phyloP scores from a whole-genome alignment of 140 eudicot species.

The Bidens hawaiensis region DNA sequence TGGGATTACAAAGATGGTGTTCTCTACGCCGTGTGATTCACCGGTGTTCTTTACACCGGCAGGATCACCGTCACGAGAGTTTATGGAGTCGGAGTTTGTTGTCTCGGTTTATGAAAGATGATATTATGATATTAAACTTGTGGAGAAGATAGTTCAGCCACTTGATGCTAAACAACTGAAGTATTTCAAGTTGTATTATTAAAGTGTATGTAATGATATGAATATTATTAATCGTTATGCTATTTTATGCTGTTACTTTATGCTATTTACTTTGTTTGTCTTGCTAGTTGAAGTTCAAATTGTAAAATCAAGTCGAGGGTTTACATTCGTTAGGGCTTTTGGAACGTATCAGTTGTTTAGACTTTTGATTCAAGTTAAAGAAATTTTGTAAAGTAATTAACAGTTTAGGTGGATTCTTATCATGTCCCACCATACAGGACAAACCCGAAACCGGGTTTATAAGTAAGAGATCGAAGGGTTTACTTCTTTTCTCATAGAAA shows the following conservation, averaged over 20 bases:
- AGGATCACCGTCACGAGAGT: conserved; percentile 47
- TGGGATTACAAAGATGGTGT: conserved; percentile 34
- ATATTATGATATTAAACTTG: neutral
- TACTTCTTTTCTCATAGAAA: too few relatives aligned
- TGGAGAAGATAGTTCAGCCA: too few relatives aligned
- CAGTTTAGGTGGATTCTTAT: too few relatives aligned
- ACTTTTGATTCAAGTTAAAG: too few relatives aligned
- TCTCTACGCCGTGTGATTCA: conserved; percentile 72
- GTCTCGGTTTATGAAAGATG: conserved; percentile 1
- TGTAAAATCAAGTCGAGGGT: neutral
- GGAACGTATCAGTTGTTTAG: too few relatives aligned
- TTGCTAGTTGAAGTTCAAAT: neutral
- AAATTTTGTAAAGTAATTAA: too few relatives aligned
- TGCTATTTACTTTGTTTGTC: neutral
- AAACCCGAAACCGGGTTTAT: too few relatives aligned
- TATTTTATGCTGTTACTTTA: neutral
- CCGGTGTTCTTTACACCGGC: conserved; percentile 61
- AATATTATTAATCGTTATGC: neutral
- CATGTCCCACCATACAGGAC: too few relatives aligned
- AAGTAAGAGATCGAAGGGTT: too few relatives aligned
- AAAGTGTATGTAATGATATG: neutral
- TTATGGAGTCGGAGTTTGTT: conserved; percentile 5
- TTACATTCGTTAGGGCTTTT: too few relatives aligned
- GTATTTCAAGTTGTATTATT: too few relatives aligned
- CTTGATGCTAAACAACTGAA: too few relatives aligned